These are phyloP conservation scores for Naganishia vaughanmartiniae DNA, from an alignment of 768 basidiomycete genomes.

Conservation along the genomic window DNA sequence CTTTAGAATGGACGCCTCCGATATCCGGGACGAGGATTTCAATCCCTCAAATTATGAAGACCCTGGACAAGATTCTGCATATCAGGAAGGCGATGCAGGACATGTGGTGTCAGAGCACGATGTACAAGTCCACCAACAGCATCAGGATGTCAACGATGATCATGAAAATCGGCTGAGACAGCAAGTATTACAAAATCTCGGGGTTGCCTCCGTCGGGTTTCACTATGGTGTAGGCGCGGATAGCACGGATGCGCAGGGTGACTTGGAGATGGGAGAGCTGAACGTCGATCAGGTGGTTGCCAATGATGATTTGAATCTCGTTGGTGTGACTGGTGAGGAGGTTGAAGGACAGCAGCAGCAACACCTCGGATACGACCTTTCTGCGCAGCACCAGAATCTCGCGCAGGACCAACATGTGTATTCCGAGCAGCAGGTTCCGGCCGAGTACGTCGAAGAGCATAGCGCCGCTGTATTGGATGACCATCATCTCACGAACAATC, in stretches of 20 bases:
- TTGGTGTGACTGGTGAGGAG: slow-evolving; percentile 10
- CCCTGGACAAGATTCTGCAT: not conserved
- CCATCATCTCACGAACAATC: slow-evolving; percentile 17
- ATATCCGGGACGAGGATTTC: slow-evolving; percentile 22
- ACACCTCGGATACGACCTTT: slow-evolving; percentile 17
- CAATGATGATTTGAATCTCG: slow-evolving; percentile 6
- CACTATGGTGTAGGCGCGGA: slow-evolving; percentile 2
- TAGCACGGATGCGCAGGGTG: slow-evolving; percentile 7
- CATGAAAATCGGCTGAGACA: not conserved
- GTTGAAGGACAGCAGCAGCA: slow-evolving; percentile 15
- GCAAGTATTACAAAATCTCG: slow-evolving; percentile 3
- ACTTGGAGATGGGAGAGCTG: slow-evolving; percentile 10
- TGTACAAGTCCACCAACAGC: slow-evolving; percentile 5
- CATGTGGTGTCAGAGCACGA: not conserved
- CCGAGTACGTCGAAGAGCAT: slow-evolving; percentile 18
- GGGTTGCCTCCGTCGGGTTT: not conserved
- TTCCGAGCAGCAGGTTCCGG: slow-evolving; percentile 12
- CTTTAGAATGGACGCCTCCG: slow-evolving; percentile 18
- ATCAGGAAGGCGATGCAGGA: not conserved
- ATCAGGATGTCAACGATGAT: slow-evolving; percentile 15
- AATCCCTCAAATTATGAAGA: slow-evolving; percentile 21
- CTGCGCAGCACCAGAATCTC: slow-evolving; percentile 5
- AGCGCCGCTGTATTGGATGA: slow-evolving; percentile 6
- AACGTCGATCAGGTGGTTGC: slow-evolving; percentile 19
- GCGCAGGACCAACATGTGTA: slow-evolving; percentile 22